Base-by-base conservation (phyloP, 116 monocot species). In the Papilionanthe hybrid region DNA sequence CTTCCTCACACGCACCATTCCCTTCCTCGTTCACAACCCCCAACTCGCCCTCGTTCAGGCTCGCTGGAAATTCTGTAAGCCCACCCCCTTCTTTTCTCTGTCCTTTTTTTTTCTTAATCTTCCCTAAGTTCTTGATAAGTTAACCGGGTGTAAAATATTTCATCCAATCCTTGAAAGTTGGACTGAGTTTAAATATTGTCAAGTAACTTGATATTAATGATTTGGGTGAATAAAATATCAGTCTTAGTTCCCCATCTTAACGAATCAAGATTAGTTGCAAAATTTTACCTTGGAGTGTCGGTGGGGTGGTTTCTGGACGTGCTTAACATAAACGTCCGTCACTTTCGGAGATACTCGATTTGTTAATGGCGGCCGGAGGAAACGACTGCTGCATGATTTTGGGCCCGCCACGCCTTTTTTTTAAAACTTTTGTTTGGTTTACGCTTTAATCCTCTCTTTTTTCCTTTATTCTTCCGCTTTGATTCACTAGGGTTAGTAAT, bases 1-100 rank as follows among this genome's bases (percentile, higher is more conserved):
- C 84, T 94, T 90, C 84, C 90, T 94, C 81, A 84, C 81, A 63
- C 87, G 89, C 57, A 69, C 92, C 82, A 77, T 94, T 67, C 94
- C 94, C 20, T 92, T 87, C 83, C 92, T 94, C 78, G 25, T 84
- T 13, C 90, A 86, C 86, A 92, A 94, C 86, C 86, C 84, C 48
- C 76, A 90, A 1, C n/a, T 94, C 77, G 94, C 79, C 9, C 94
- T 94, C 79, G 90, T 94, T 66, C 94, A 94, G 72, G 86, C 94
- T 47, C 88, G 94, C 28, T 94, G 94, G 94, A 94, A 87, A 63
- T 94, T 87, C 77, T 90, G 94, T 94, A 78, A 19, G 49, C n/a
- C 32, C 5, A 19, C 13, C 20, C 68, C 29, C 11, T 30, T 68
- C 30, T 30, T 68, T 67, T 7, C 7, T n/a, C n/a, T 30, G 11